Evolutionary conservation across 2,329 filamentous ascomycete species (phyloP), one percentile per base, ranked within the genome.

Genomic region (Grosmannia serpens): DNA sequence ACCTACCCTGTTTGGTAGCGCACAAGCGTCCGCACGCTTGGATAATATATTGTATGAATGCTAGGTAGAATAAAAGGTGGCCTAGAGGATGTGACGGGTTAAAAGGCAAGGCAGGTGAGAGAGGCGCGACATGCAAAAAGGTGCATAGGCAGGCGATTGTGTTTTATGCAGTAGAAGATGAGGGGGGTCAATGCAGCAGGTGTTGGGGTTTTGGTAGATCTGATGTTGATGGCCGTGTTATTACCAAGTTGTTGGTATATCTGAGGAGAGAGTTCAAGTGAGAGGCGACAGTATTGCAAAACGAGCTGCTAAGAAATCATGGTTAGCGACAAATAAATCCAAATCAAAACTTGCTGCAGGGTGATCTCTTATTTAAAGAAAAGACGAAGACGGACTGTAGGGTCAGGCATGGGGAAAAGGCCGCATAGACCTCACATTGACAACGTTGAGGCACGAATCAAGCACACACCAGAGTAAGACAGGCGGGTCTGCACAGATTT

Each of bases 251-350:
- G 41, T 22, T 35, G 27, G 26, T 46, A 57, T 55, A 52, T 55
- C 55, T 59, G 55, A 57, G 52, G 51, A 57, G 56, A 55, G 55
- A 55, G 55, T 11, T 26, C 17, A 44, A 56, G 56, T 24, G 47
- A 52, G 38, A 60, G 55, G 47, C 41, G n/a, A 41, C n/a, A 26
- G 46, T 44, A 56, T 20, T 44, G 29, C 26, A 46, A 41, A 22
- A 51, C 8, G 26, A 17, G 44, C 31, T 47, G 7, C 29, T 4
- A 26, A 26, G 20, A 50, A 31, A 26, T 8, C 15, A 10, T 24
- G 29, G 53, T 55, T n/a, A 54, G 52, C 52, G 33, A 54, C 22
- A 9, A 33, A 2, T 27, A 35, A n/a, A 8, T 51, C 15, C 17
- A 31, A 6, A 10, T 22, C 33, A 29, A 22, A 27, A 24, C 24